Base-by-base conservation (phyloP, 805 yeast genomes). In the Kodamaea leandrae region DNA sequence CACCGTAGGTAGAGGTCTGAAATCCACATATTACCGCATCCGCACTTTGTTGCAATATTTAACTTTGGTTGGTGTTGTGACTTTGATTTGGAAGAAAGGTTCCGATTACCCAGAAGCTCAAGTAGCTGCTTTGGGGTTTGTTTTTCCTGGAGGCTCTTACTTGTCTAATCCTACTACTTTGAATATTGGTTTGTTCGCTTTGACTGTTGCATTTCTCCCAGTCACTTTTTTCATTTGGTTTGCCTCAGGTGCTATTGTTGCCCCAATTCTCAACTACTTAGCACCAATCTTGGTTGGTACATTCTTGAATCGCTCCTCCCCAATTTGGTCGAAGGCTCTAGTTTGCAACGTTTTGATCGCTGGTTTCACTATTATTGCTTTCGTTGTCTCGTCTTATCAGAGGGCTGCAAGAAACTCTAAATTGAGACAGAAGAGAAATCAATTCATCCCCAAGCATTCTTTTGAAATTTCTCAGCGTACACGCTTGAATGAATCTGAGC, bases 181-280 rank as follows among this genome's bases (percentile, higher is more conserved):
- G 36, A 41, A 35, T 23, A 27, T 21, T 13, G 18, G 17, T 4
- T 23, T 41, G 16, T 28, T 36, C n/a, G 40, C 24, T 13, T 33
- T 35, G n/a, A 28, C 40, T 15, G 14, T 41, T 20, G 14, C 36
- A 9, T 41, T 41, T 16, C 26, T 41, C 13, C 44, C 44, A 3
- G 10, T 41, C 4, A 26, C 40, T 15, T 41, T 41, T 34, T 41
- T 41, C 39, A 24, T 35, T 6, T 41, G 44, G 44, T 41, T 41
- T 36, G 44, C 32, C n/a, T 41, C 44, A 20, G 44, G 44, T n/a
- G 44, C 44, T 13, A 20, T 41, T 15, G 19, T 30, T 32, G 33
- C 35, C 18, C 44, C 44, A 6, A 23, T 41, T 28, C 34, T 36
- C 23, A 36, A 35, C 24, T 41, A 41, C 27, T 26, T 36, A 13